These are phyloP conservation scores for Starmerella vaccinii DNA, from an alignment of 805 yeast genomes.

Conservation along the genomic window DNA sequence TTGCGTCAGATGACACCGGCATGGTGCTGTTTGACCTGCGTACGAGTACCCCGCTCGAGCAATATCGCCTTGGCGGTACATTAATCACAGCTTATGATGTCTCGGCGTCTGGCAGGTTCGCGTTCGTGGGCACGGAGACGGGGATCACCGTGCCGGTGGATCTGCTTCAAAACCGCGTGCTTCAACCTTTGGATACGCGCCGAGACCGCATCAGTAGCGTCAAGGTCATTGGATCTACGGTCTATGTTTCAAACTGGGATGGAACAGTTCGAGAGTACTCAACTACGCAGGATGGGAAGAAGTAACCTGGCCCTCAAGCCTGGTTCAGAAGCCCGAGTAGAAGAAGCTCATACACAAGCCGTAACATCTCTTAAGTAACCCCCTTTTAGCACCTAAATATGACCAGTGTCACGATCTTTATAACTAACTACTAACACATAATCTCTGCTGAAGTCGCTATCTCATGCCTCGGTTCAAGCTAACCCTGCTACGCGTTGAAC, in stretches of 20 bases:
- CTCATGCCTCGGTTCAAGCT: no score
- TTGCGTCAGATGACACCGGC: conserved; percentile 4
- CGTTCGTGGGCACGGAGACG: conserved; percentile 15
- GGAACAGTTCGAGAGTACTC: conserved; percentile 7
- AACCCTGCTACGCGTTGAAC: no score
- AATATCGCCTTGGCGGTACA: conserved; percentile 1
- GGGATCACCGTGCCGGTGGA: conserved; percentile 19
- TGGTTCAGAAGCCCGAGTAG: no score
- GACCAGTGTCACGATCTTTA: no score
- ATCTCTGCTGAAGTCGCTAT: no score
- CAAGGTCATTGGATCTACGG: conserved; percentile 1
- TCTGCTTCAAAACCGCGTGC: conserved; percentile 9
- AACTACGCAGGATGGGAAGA: background rate
- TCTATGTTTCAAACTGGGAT: conserved; percentile 17
- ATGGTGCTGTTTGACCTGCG: conserved; percentile 19
- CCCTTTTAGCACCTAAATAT: no score
- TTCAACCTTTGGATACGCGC: conserved; percentile 8
- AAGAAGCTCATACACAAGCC: no score
- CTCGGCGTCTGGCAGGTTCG: conserved; percentile 21
- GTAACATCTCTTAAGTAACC: no score
- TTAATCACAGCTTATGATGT: conserved; percentile 13
- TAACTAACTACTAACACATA: no score
- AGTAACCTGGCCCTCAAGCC: no score
- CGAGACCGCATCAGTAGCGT: conserved; percentile 17
- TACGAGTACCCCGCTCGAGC: conserved; percentile 4